Evolutionary conservation across 1,284 basidiomycete species (phyloP).

Genomic region (Wallemia mellicola): DNA sequence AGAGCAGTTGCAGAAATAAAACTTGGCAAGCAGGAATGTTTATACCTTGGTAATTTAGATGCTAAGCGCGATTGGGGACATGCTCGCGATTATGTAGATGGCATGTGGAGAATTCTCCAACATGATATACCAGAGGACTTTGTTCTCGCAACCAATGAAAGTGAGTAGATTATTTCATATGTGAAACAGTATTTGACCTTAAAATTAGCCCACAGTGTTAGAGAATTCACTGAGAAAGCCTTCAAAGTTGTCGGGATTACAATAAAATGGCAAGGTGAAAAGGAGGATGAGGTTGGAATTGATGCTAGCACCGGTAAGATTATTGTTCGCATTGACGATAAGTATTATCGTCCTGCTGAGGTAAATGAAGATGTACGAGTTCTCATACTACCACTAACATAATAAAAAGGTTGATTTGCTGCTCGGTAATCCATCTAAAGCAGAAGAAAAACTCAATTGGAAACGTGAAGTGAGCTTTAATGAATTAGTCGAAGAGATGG

Average conservation of each 20-base stretch:
- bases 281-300: slow-evolving; percentile 40
- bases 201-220: slow-evolving; percentile 42
- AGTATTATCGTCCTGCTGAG: slow-evolving; percentile 32
- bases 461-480: slow-evolving; percentile 51
- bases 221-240: slow-evolving; percentile 60
- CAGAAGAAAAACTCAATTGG: slow-evolving; percentile 55
- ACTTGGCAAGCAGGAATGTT: slow-evolving; percentile 48
- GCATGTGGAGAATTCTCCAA: slow-evolving; percentile 85
- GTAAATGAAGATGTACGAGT: slow-evolving; percentile 28
- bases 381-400: background rate
- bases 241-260: slow-evolving; percentile 34
- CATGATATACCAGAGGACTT: slow-evolving; percentile 51
- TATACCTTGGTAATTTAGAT: slow-evolving; percentile 71
- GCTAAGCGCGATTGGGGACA: slow-evolving; percentile 83
- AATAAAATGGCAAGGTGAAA: slow-evolving; percentile 44
- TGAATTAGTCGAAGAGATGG: slow-evolving; percentile 61
- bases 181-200: too few relatives aligned
- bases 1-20: slow-evolving; percentile 65
- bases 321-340: slow-evolving; percentile 40
- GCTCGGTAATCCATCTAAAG: slow-evolving; percentile 52
- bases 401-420: slow-evolving; percentile 14
- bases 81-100: slow-evolving; percentile 62
- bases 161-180: too few relatives aligned
- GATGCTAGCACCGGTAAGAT: slow-evolving; percentile 32
- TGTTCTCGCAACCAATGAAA: slow-evolving; percentile 73